Percentiles rank a stretch among this genome's conserved stretches.
Evolutionary conservation across 2,329 filamentous ascomycete species (phyloP).

Genomic region (Sclerotinia glacialis): DNA sequence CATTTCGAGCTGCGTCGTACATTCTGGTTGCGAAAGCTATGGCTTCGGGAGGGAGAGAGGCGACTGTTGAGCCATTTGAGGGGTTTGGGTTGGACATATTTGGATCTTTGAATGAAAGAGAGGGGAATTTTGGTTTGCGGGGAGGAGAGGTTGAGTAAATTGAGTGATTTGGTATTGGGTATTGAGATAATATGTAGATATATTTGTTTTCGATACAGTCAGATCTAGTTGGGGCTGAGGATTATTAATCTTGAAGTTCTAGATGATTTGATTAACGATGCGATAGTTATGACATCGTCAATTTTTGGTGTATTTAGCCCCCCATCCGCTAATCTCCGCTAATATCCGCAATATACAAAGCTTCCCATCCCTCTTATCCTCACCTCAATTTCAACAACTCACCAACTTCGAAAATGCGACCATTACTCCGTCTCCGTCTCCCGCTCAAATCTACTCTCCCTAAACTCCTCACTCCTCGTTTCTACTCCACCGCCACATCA

Average conservation of each 20-base stretch:
- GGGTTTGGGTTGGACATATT: background rate
- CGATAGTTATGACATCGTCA: slow-evolving; percentile 2
- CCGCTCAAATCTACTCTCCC: slow-evolving; percentile 23
- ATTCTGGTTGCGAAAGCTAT: slow-evolving; percentile 64
- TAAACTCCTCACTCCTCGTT: slow-evolving; percentile 16
- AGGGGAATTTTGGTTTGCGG: background rate
- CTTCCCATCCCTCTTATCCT: background rate
- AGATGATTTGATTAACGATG: slow-evolving; percentile 1
- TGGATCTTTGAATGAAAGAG: background rate
- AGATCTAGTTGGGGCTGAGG: slow-evolving; percentile 1
- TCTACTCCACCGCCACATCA: slow-evolving; percentile 24
- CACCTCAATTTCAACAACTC: background rate
- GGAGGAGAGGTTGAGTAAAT: background rate
- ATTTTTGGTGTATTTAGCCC: background rate
- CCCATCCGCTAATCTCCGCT: background rate
- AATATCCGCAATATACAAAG: slow-evolving; percentile 1
- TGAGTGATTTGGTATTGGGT: background rate
- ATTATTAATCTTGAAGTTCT: slow-evolving; percentile 8
- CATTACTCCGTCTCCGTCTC: background rate
- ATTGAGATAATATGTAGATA: background rate
- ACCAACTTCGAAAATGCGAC: slow-evolving; percentile 8
- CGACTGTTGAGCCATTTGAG: slow-evolving; percentile 3
- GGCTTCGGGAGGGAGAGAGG: slow-evolving; percentile 56
- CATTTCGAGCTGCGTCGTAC: slow-evolving; percentile 63
- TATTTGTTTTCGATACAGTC: background rate